These are phyloP conservation scores for Cyclaneusma minus DNA, from an alignment of 2,329 filamentous ascomycete species.

Conservation along the genomic window DNA sequence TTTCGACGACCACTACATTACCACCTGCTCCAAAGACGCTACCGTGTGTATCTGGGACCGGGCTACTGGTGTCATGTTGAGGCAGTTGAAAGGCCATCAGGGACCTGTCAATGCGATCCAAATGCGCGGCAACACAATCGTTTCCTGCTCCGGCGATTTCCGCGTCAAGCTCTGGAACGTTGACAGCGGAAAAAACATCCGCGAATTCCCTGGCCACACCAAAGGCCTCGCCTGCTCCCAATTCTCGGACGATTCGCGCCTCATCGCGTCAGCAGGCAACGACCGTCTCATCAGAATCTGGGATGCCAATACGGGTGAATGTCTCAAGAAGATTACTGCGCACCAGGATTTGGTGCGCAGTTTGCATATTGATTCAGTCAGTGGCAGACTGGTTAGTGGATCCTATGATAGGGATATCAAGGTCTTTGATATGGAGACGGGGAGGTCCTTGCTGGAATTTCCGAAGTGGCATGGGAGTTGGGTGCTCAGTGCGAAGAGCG, in stretches of 20 bases:
- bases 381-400: conserved; percentile 74
- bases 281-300: conserved; percentile 94
- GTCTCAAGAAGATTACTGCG: conserved; percentile 65
- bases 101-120: conserved; percentile 96
- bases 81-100: conserved; percentile 68
- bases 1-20: conserved; percentile 82
- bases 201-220: conserved; percentile 80
- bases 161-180: conserved; percentile 93
- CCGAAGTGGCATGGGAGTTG: conserved; percentile 94
- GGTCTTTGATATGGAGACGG: conserved; percentile 77
- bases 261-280: conserved; percentile 86
- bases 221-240: conserved; percentile 92
- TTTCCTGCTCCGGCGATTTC: conserved; percentile 88
- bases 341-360: conserved; percentile 80
- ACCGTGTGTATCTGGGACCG: conserved; percentile 93
- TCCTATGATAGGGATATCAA: conserved; percentile 95
- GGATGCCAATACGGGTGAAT: conserved; percentile 79
- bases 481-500: conserved; percentile 91
- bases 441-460: conserved; percentile 65
- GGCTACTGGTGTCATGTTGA: conserved; percentile 56
- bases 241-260: conserved; percentile 88
- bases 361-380: conserved; percentile 77
- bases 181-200: conserved; percentile 71
- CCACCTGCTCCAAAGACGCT: conserved; percentile 93
- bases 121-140: conserved; percentile 80